Conservation (phyloP, 208 protist species). For the Jaenimonas drosophilae region DNA sequence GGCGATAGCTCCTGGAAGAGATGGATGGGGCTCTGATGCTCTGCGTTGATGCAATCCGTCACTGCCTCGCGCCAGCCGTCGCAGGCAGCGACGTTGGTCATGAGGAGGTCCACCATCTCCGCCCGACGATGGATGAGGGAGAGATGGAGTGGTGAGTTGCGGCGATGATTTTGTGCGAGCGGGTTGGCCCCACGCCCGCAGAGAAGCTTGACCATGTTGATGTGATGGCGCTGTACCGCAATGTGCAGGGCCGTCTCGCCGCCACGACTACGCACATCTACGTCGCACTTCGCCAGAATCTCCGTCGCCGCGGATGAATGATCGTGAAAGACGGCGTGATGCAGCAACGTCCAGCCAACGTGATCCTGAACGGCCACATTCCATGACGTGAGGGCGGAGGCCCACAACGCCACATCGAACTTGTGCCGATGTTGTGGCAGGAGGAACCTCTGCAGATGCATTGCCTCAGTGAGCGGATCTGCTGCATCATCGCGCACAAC, state of each 20-base stretch:
- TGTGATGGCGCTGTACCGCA: slow-evolving; percentile 34
- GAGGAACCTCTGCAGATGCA: neutral
- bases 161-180: slow-evolving; percentile 10
- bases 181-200: slow-evolving; percentile 27
- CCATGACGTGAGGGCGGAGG: slow-evolving; percentile 36
- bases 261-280: slow-evolving; percentile 33
- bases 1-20: slow-evolving; percentile 53
- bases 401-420: slow-evolving; percentile 21
- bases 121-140: slow-evolving; percentile 14
- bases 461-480: no score
- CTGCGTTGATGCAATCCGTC: slow-evolving; percentile 19
- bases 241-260: slow-evolving; percentile 60
- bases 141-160: slow-evolving; percentile 57
- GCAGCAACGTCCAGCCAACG: slow-evolving; percentile 63
- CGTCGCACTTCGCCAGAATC: slow-evolving; percentile 38
- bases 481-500: no score
- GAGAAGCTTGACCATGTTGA: slow-evolving; percentile 24
- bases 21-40: slow-evolving; percentile 33
- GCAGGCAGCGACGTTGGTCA: neutral
- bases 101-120: neutral
- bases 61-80: neutral
- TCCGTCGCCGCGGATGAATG: slow-evolving; percentile 40
- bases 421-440: neutral
- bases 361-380: slow-evolving; percentile 68
- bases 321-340: slow-evolving; percentile 48